Base-by-base conservation (phyloP, 2,329 filamentous ascomycete genomes). In the Neofusicoccum parvum region DNA sequence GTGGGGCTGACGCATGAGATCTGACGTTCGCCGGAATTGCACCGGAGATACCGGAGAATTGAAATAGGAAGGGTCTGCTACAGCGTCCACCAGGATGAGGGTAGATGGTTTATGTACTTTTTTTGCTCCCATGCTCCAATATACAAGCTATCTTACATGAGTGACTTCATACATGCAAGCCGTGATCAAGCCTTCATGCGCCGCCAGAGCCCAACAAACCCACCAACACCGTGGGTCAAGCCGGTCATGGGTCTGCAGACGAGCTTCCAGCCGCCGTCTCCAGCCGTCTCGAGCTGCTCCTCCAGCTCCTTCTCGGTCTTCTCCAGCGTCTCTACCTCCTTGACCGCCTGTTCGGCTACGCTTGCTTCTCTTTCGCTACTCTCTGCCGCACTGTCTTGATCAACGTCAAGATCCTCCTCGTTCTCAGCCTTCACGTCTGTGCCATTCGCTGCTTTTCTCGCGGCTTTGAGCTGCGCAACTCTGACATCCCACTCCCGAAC, bases 401-500 rank as follows among this genome's bases (percentile, higher is more conserved):
- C 59, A 4, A 60, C 45, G 6, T 17, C 23, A 17, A 65, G 32
- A 14, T 58, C 66, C 48, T 69, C 56, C n/a, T 59, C 20, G 5
- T 72, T 69, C 20, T 64, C 66, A 45, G 51, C 60, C 15, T 69
- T 70, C 36, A 68, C 60, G 9, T 65, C 66, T 27, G 60, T 23
- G 27, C 34, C 68, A 72, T 73, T 34, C 43, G 34, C 51, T 39
- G 54, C 23, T 62, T n/a, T 41, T 14, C 41, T 27, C 41, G 32
- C 45, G 17, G 49, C 62, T 64, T 70, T 60, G 69, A 43, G 72
- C 43, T 1, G 72, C 70, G 23, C 6, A 2, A 80, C 80, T 69
- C 86, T 82, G 17, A 91, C 81, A 73, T 90, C 87, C 88, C 88
- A 91, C 68, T 86, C 81, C 68, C 86, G 81, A 1, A 88, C 86